A percentile compares a stretch with the other conserved stretches of the same genome.
phyloP scores from a whole-genome alignment of 306 rosid species.

The Cucurbita argyrosperma region DNA sequence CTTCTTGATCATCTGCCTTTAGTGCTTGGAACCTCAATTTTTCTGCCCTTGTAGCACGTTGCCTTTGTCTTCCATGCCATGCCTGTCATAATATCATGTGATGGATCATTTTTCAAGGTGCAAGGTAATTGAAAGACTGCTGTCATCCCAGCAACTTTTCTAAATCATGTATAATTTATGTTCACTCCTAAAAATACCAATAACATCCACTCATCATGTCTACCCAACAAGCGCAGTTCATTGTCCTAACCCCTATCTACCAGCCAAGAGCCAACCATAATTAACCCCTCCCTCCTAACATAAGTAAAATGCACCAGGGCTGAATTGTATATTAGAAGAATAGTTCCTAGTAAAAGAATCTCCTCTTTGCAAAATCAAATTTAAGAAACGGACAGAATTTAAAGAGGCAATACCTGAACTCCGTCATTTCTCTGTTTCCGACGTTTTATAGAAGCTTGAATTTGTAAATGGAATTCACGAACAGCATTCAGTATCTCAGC shows the following conservation, averaged over 20 bases:
- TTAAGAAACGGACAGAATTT: conserved; percentile 4
- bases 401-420: conserved; percentile 39
- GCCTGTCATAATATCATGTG: conserved; percentile 30
- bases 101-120: not conserved
- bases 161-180: not conserved
- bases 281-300: not conserved
- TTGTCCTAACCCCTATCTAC: not conserved
- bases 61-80: conserved; percentile 99
- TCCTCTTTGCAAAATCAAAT: not conserved
- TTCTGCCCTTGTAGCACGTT: conserved; percentile 91
- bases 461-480: conserved; percentile 92
- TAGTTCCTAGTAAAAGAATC: not conserved
- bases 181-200: not conserved
- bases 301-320: not conserved
- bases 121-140: not conserved
- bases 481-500: conserved; percentile 79
- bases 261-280: not conserved
- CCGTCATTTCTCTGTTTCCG: conserved; percentile 89
- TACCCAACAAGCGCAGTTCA: not conserved
- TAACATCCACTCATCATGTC: not conserved
- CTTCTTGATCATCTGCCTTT: conserved; percentile 99
- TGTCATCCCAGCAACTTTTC: not conserved
- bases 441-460: conserved; percentile 81
- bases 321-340: not conserved
- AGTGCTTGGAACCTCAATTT: conserved; percentile 96